A percentile compares a stretch with the other conserved stretches of the same genome.
Evolutionary conservation across 2,329 filamentous ascomycete species (phyloP).

Genomic region (Ophiocordyceps robertsii): DNA sequence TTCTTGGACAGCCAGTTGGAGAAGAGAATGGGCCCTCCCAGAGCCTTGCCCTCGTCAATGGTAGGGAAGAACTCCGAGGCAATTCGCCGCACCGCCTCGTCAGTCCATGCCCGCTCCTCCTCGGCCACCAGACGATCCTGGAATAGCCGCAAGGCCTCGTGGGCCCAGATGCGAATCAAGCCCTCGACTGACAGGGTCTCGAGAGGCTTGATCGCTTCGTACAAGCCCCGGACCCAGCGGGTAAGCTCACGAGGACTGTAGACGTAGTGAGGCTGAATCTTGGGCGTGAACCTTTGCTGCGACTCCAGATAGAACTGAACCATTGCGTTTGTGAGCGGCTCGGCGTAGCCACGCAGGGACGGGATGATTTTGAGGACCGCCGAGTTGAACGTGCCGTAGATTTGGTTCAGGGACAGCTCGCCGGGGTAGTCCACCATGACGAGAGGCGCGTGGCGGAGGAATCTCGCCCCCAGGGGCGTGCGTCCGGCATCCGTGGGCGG

Average conservation of each 20-base stretch:
- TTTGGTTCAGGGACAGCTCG: constrained; percentile 85
- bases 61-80: constrained; percentile 87
- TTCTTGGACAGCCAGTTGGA: constrained; percentile 99
- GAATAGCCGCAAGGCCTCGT: constrained; percentile 91
- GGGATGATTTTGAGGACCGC: constrained; percentile 96
- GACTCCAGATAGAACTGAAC: constrained; percentile 93
- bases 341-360: constrained; percentile 85
- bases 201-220: constrained; percentile 88
- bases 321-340: constrained; percentile 92
- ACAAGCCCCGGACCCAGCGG: constrained; percentile 92
- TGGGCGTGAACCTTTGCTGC: constrained; percentile 84
- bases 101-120: constrained; percentile 90
- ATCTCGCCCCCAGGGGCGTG: constrained; percentile 84
- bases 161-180: constrained; percentile 92
- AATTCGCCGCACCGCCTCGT: constrained; percentile 73
- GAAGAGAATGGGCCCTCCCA: constrained; percentile 89
- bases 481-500: constrained; percentile 94
- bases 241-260: constrained; percentile 98
- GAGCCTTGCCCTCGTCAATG: constrained; percentile 79
- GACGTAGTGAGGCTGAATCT: constrained; percentile 97
- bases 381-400: constrained; percentile 96
- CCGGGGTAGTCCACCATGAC: constrained; percentile 99
- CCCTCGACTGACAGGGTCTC: constrained; percentile 83
- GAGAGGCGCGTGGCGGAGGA: constrained; percentile 91
- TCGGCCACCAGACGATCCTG: constrained; percentile 93